Evolutionary conservation across 2,329 filamentous ascomycete genomes (phyloP), one percentile per base, ranked within the genome.

Genomic region (Lasiodiplodia theobromae): DNA sequence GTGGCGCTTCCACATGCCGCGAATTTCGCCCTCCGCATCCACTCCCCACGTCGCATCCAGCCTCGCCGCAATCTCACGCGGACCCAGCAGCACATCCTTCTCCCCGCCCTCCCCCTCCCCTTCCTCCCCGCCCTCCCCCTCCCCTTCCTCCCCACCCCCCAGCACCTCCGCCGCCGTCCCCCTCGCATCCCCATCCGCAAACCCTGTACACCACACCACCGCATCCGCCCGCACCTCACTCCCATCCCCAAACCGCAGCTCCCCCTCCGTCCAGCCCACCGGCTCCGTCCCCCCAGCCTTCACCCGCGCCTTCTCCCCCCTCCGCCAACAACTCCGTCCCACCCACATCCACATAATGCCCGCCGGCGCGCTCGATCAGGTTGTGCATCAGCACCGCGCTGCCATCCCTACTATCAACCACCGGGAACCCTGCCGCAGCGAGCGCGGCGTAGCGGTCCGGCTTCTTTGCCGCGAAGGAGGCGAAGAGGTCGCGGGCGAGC

Each of bases 261-360:
- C 83, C 1, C 79, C 73, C 4, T 77, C 73, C 0, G 80, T 78
- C 57, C 82, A 80, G 3, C 74, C 71, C 11, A 76, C 72, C 21
- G 82, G 77, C 38, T 78, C 74, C 40, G 77, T 77, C 12, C 82
- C 80, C 3, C n/a, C n/a, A n/a, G 81, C 75, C 65, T 64, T 38
- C 2, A 69, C 60, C n/a, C 16, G 31, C 21, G 76, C 79, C 38
- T 75, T 76, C 0, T n/a, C n/a, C n/a, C n/a, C 77, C 77, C 14
- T 79, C 74, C 16, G 79, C 75, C 52, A 85, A 82, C 62, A 82
- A 76, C 44, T 75, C 74, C 0, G 77, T 82, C 4, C 77, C 78
- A 0, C 83, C 83, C 21, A 83, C 79, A 67, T 85, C 83, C 57
- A 85, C 79, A 69, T 85, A 85, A 71, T 85, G 82, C 0, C 83